Evolutionary conservation across 1,284 basidiomycete genomes (phyloP).

Genomic region (Gastroboletus turbinatus): DNA sequence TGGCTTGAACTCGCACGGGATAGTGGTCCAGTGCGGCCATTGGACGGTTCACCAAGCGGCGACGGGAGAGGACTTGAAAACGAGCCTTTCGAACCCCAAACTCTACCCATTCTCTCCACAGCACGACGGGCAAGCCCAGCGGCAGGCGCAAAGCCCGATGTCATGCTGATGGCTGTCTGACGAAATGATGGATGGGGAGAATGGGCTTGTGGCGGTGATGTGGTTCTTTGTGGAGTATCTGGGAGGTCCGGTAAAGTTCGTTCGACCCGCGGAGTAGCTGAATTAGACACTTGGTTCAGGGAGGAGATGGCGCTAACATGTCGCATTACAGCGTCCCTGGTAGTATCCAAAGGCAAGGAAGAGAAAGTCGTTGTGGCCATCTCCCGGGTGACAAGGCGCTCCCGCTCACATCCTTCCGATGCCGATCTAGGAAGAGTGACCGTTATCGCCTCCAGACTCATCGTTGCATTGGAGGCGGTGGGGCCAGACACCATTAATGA

Average conservation of each 20-base stretch:
- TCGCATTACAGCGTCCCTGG: conserved; percentile 7
- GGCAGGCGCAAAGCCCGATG: conserved; percentile 61
- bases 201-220: conserved; percentile 18
- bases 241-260: conserved; percentile 36
- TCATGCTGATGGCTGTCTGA: conserved; percentile 70
- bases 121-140: conserved; percentile 73
- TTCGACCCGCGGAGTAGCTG: conserved; percentile 17
- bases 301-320: conserved; percentile 19
- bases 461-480: conserved; percentile 27
- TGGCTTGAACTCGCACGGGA: conserved; percentile 40
- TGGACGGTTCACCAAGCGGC: conserved; percentile 34
- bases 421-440: conserved; percentile 31
- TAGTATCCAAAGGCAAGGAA: conserved; percentile 20
- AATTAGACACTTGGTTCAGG: conserved; percentile 10
- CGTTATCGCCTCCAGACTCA: conserved; percentile 35
- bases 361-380: conserved; percentile 17
- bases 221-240: conserved; percentile 27
- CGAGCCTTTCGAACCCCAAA: conserved; percentile 53
- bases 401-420: conserved; percentile 29
- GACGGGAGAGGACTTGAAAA: conserved; percentile 42
- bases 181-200: conserved; percentile 40
- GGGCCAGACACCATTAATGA: conserved; percentile 32
- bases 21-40: conserved; percentile 30
- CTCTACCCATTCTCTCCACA: conserved; percentile 70
- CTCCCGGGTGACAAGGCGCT: conserved; percentile 24